Conservation (phyloP, 768 basidiomycete genomes). For the Mycena rosella region DNA sequence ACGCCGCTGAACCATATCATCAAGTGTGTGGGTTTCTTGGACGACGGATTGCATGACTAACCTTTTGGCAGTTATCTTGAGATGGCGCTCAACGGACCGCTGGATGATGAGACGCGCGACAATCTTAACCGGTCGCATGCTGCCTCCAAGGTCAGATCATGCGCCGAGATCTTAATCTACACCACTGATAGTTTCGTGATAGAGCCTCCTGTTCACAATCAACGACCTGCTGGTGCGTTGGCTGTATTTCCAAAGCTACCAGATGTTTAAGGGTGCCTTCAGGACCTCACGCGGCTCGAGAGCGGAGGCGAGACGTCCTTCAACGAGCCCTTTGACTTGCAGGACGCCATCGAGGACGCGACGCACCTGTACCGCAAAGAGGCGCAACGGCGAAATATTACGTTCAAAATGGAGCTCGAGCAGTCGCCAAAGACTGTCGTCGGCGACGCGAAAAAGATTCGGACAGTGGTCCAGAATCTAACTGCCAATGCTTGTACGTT, state of each 20-base stretch:
- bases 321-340: slow-evolving; percentile 82
- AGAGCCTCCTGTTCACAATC: slow-evolving; percentile 85
- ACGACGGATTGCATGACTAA: slow-evolving; percentile 3
- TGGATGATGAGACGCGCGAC: slow-evolving; percentile 80
- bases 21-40: slow-evolving; percentile 61
- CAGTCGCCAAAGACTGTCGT: slow-evolving; percentile 71
- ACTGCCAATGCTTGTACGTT: slow-evolving; percentile 79
- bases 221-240: slow-evolving; percentile 76
- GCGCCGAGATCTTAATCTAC: background rate
- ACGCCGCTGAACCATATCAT: slow-evolving; percentile 88
- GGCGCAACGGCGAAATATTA: slow-evolving; percentile 69
- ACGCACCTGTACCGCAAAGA: slow-evolving; percentile 74
- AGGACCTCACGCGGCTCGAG: slow-evolving; percentile 85
- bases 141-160: slow-evolving; percentile 71
- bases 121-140: slow-evolving; percentile 80
- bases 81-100: slow-evolving; percentile 80
- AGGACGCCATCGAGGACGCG: slow-evolving; percentile 70
- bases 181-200: background rate
- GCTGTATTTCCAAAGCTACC: background rate
- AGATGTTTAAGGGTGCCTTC: background rate
- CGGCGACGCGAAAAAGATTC: slow-evolving; percentile 80
- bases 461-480: slow-evolving; percentile 82
- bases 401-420: slow-evolving; percentile 68
- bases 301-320: slow-evolving; percentile 80
- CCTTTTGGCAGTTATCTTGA: slow-evolving; percentile 71